phyloP scores from a whole-genome alignment of 1,139 yeast species.

The Arxiozyma slooffiae region DNA sequence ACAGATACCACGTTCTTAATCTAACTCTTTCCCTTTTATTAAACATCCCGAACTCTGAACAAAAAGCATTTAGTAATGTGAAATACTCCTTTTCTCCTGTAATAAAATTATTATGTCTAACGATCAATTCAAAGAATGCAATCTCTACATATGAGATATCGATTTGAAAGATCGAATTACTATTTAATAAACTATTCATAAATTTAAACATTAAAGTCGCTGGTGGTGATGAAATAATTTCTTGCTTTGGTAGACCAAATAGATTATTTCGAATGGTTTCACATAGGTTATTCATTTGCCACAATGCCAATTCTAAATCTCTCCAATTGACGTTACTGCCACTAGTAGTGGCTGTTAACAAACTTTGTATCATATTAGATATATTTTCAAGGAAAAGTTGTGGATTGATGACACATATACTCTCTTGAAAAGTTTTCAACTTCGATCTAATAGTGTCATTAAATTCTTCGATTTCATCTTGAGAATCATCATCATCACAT shows the following conservation, averaged over 20 bases:
- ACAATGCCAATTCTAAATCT: conserved; percentile 75
- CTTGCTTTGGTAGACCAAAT: conserved; percentile 55
- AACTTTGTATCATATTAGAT: conserved; percentile 55
- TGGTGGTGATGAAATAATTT: conserved; percentile 54
- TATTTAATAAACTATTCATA: conserved; percentile 41
- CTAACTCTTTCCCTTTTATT: conserved; percentile 64
- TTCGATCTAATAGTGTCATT: conserved; percentile 59
- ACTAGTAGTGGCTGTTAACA: conserved; percentile 28
- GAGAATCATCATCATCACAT: conserved; percentile 56
- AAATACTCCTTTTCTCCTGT: conserved; percentile 41
- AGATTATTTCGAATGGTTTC: conserved; percentile 71
- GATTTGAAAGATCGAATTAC: conserved; percentile 38
- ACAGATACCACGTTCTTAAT: conserved; percentile 81
- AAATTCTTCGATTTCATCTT: conserved; percentile 63
- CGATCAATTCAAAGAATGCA: conserved; percentile 72
- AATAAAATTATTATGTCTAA: conserved; percentile 66
- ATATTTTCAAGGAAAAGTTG: conserved; percentile 63
- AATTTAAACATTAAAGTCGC: conserved; percentile 43
- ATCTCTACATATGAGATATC: conserved; percentile 74
- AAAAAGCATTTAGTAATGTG: conserved; percentile 60
- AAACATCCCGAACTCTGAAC: conserved; percentile 73
- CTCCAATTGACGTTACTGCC: conserved; percentile 51
- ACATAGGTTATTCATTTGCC: conserved; percentile 65
- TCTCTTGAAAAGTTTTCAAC: conserved; percentile 73
- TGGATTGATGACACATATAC: conserved; percentile 67